These are phyloP conservation scores for Flammula alnicola DNA, from an alignment of 1,284 basidiomycete genomes.

Conservation along the genomic window DNA sequence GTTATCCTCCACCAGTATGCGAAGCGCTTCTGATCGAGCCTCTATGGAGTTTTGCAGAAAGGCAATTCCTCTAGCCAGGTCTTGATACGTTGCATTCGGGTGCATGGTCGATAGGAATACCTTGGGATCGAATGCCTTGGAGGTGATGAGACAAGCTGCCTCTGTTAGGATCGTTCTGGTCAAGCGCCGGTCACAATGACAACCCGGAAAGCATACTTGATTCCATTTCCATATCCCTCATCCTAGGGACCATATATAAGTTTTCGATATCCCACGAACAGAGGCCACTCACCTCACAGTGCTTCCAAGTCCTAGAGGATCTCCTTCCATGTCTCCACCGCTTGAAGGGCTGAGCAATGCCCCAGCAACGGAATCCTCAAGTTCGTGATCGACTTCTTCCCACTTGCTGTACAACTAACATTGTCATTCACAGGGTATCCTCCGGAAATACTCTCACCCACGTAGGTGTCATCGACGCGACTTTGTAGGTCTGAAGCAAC, in stretches of 20 bases:
- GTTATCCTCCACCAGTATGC: slow-evolving; percentile 96
- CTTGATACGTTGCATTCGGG: slow-evolving; percentile 95
- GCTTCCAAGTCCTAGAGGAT: slow-evolving; percentile 71
- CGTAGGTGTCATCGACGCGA: slow-evolving; percentile 72
- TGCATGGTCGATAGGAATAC: slow-evolving; percentile 91
- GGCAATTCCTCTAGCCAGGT: slow-evolving; percentile 78
- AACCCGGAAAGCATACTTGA: slow-evolving; percentile 54
- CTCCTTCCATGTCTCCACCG: slow-evolving; percentile 60
- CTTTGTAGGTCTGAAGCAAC: slow-evolving; percentile 74
- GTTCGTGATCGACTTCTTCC: slow-evolving; percentile 82
- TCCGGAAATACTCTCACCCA: slow-evolving; percentile 36
- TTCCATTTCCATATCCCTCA: slow-evolving; percentile 72
- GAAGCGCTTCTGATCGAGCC: slow-evolving; percentile 88
- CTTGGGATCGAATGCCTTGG: slow-evolving; percentile 97
- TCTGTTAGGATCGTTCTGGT: slow-evolving; percentile 47
- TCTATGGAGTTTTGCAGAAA: slow-evolving; percentile 82
- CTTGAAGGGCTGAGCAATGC: slow-evolving; percentile 54
- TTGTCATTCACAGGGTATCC: slow-evolving; percentile 5
- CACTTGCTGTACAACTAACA: slow-evolving; percentile 56
- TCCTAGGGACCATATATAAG: slow-evolving; percentile 43
- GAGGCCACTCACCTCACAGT: slow-evolving; percentile 59
- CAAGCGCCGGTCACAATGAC: not conserved
- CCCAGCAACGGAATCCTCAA: slow-evolving; percentile 68
- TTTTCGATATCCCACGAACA: slow-evolving; percentile 9
- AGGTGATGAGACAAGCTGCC: slow-evolving; percentile 80